Base-by-base conservation (phyloP, 2,329 filamentous ascomycete species). In the Gaeumannomyces sp. region DNA sequence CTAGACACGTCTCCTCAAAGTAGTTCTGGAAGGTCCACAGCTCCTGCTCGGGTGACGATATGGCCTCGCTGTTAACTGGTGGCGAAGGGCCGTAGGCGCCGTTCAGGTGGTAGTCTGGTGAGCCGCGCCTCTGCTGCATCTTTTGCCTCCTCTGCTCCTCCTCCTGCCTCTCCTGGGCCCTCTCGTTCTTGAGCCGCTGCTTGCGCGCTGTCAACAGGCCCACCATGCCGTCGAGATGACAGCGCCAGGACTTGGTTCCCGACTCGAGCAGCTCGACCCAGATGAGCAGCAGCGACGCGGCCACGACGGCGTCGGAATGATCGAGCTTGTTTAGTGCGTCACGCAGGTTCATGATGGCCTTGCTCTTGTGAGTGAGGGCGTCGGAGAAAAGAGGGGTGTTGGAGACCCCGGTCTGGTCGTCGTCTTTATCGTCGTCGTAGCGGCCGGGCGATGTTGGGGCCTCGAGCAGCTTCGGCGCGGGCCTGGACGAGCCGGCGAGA, bases 201-300 rank as follows among this genome's bases (percentile, higher is more conserved):
- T 62, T 62, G 16, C 60, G 38, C 3, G 60, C 25, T 7, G 25
- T 29, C 33, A 66, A 31, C 53, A 66, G 35, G 22, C 33, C 59
- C n/a, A 64, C 59, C 65, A 66, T 66, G 16, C 63, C 65, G 29
- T 33, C 56, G 28, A 66, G 63, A 29, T 66, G 65, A 27, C 56
- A 62, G 4, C 65, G 63, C 65, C 65, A 66, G 1, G 57, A 58
- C 16, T 61, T 50, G 50, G 57, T 59, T 19, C 65, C 65, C 19
- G 59, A 58, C 53, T 66, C 63, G n/a, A 64, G 65, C 60, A 66
- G 53, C 10, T 66, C 65, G 11, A 64, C 45, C 65, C 65, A 66
- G n/a, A 64, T 64, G 8, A 66, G 64, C 22, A 66, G 56, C 2
- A 66, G 60, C 14, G 59, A 56, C 5, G 64, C 50, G 8, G 63